phyloP scores from a whole-genome alignment of 2,329 filamentous ascomycete genomes.

The Sporothrix protearum region DNA sequence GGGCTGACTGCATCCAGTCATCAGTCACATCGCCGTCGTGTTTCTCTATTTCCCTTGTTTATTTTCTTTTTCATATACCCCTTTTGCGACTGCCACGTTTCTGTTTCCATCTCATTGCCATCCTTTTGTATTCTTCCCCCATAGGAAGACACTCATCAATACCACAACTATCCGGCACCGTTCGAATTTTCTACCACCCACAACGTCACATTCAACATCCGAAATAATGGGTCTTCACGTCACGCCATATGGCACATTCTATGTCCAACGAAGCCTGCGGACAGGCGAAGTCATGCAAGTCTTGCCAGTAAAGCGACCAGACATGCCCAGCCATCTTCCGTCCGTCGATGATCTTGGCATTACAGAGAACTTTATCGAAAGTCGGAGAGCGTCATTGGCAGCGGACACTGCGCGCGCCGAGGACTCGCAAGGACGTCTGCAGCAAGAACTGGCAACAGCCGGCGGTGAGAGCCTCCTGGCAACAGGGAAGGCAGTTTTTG shows the following conservation, averaged over 20 bases:
- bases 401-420: conserved; percentile 23
- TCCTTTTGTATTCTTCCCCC: not conserved
- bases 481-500: conserved; percentile 26
- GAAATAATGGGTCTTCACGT: conserved; percentile 27
- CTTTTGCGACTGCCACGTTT: not conserved
- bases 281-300: conserved; percentile 29
- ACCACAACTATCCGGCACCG: not conserved
- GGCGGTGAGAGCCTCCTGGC: conserved; percentile 27
- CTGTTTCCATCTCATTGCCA: not conserved
- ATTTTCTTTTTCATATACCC: conserved; percentile 13
- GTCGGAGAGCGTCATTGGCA: conserved; percentile 25
- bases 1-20: not conserved
- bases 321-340: conserved; percentile 25
- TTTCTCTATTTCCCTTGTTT: not conserved
- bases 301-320: conserved; percentile 25
- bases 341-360: conserved; percentile 28
- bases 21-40: not conserved
- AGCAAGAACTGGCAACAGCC: conserved; percentile 24
- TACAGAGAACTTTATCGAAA: conserved; percentile 28
- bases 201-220: not conserved
- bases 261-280: conserved; percentile 27
- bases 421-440: conserved; percentile 25
- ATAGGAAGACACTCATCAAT: not conserved
- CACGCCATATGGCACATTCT: conserved; percentile 27
- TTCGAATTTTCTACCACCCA: not conserved